Evolutionary conservation across 1,139 yeast species (phyloP), one percentile per base, ranked within the genome.

Genomic region (Arxiozyma slooffiae): DNA sequence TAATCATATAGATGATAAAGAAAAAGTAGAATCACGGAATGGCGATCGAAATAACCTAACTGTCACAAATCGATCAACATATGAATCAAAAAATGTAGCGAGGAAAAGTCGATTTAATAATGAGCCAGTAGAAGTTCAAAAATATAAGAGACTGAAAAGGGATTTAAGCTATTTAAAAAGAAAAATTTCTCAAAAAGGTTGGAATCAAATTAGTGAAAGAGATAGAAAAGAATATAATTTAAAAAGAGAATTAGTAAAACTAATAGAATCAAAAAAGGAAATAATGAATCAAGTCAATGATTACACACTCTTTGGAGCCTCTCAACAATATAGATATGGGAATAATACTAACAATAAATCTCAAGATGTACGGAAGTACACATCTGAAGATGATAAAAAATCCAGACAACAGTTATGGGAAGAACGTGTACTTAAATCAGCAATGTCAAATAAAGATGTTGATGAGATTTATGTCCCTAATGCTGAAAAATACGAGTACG

Each of bases 401-500:
- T 50, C 56, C 3, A 52, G 59, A 47, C 60, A 59, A 43, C 57
- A 55, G 23, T 45, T 48, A 3, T 65, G 68, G 68, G 67, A 66
- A 48, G 64, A 64, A 18, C 58, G 55, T 26, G 64, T 61, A 45
- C 43, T 63, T 21, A 51, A 62, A 49, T 59, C 61, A 23, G 66
- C 65, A 0, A 59, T 68, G n/a, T 57, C 60, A 41, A 55, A 63
- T 46, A 65, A 44, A 60, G 55, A 55, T 23, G 48, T 51, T 55
- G 82, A 78, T 58, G 77, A 75, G 42, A 75, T 79, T 24, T 63
- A 69, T 37, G 64, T 76, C 1, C 73, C 76, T 0, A 74, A 73
- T 18, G 72, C 73, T n/a, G 72, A 76, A 7, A 71, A 81, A 38
- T 86, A 85, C 60, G 95, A 87, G 26, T 89, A 78, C 66, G 96